Base-by-base conservation (phyloP, 768 basidiomycete species). In the Kwoniella heveanensis region DNA sequence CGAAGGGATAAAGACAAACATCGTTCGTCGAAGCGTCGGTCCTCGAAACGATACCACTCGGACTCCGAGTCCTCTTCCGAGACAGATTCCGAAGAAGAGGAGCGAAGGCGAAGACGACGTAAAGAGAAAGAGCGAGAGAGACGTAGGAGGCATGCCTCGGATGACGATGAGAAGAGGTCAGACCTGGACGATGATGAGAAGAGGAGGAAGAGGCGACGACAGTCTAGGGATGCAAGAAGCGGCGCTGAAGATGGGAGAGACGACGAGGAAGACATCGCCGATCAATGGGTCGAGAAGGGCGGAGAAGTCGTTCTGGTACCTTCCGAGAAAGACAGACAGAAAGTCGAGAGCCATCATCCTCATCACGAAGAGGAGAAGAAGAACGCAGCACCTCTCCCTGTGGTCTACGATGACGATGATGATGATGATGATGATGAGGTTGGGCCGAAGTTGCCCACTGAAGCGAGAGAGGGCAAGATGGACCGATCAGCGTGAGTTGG, bases 371-470 rank as follows among this genome's bases (percentile, higher is more conserved):
- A 73, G 54, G 25, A 53, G 69, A 54, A 51, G 54, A 54, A 69
- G 62, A 60, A 56, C 4, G 62, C 64, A 15, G 62, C 64, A 15
- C 71, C 57, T 37, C 79, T 74, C 29, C 39, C 39, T 8, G 81
- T 29, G 24, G 25, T 26, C 8, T 29, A 49, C 15, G 52, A 81
- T 1, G 83, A 81, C 6, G 85, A 85, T 24, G 52, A 81, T 1
- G 83, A 81, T 7, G 85, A 85, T 10, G 82, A 82, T 17, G 89
- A 87, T 52, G 87, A 87, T 3, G 90, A 88, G 36, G 77, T 95
- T 30, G 94, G 94, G 0, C 94, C 94, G 3, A 83, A 88, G 68
- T 89, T 92, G n/a, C 72, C 86, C 36, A 84, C 82, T 63, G 70
- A 77, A 5, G 82, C 82, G 61, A 87, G 57, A 26, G 77, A 85